Percentiles rank a stretch among this genome's conserved stretches.
Evolutionary conservation across 2,329 filamentous ascomycete species (phyloP).

Genomic region (Pestalotiopsis sp.): DNA sequence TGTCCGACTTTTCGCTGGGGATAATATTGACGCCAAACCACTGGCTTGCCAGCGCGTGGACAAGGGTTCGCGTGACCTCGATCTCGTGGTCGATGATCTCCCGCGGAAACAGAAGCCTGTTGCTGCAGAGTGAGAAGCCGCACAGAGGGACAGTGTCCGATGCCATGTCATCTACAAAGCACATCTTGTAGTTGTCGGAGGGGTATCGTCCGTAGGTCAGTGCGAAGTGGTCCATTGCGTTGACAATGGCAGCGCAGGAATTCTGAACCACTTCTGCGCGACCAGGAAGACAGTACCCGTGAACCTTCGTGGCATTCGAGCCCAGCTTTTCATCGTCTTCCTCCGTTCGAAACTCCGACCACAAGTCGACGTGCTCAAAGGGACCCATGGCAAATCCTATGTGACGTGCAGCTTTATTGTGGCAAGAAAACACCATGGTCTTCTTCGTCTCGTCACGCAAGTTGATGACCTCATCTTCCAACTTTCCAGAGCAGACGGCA

Average conservation of each 20-base stretch:
- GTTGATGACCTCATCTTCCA: conserved; percentile 82
- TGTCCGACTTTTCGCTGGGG: conserved; percentile 77
- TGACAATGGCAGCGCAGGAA: conserved; percentile 82
- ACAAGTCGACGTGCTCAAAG: conserved; percentile 89
- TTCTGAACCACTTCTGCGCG: conserved; percentile 82
- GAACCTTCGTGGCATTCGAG: conserved; percentile 83
- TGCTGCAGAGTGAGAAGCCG: conserved; percentile 86
- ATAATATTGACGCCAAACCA: conserved; percentile 95
- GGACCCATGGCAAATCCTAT: conserved; percentile 93
- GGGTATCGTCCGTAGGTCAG: conserved; percentile 89
- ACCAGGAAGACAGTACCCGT: conserved; percentile 88
- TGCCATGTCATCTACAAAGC: conserved; percentile 89
- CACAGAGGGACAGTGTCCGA: conserved; percentile 77
- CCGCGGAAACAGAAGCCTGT: conserved; percentile 79
- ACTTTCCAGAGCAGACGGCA: conserved; percentile 87
- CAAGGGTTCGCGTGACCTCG: conserved; percentile 76
- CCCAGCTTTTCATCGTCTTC: conserved; percentile 92
- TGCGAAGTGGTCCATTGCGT: conserved; percentile 88
- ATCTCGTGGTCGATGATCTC: conserved; percentile 85
- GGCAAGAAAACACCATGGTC: conserved; percentile 82
- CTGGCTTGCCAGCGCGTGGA: conserved; percentile 85
- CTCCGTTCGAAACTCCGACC: conserved; percentile 82
- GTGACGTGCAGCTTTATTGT: conserved; percentile 81
- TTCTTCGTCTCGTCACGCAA: conserved; percentile 79
- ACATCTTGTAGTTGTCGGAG: conserved; percentile 88